These are phyloP conservation scores for Trypanosoma congolense DNA, from an alignment of 208 protist species.

Conservation along the genomic window DNA sequence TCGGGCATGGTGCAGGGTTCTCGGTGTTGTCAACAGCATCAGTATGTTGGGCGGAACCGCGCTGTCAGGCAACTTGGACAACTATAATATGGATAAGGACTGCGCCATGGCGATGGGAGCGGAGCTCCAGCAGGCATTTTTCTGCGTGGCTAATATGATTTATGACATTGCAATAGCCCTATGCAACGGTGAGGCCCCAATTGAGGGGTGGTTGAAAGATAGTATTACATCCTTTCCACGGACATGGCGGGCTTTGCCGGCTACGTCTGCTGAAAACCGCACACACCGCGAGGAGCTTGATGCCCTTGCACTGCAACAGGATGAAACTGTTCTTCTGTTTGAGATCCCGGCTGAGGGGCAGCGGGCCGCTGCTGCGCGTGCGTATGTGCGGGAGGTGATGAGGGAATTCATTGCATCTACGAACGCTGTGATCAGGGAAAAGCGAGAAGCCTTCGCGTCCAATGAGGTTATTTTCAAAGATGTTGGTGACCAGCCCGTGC, in stretches of 20 bases:
- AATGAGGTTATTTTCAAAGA: slow-evolving; percentile 5
- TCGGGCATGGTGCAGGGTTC: slow-evolving; percentile 16
- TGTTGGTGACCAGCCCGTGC: neutral
- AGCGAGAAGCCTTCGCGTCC: slow-evolving; percentile 6
- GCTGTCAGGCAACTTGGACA: neutral
- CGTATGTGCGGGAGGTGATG: slow-evolving; percentile 17
- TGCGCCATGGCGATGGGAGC: slow-evolving; percentile 8
- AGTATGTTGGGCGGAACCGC: slow-evolving; percentile 9
- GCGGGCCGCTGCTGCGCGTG: neutral
- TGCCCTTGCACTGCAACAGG: neutral
- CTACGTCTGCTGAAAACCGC: neutral
- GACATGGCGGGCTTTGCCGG: neutral
- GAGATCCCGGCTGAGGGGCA: neutral
- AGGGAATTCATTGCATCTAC: slow-evolving; percentile 10
- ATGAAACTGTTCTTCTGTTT: slow-evolving; percentile 5
- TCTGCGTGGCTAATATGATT: slow-evolving; percentile 6
- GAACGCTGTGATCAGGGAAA: slow-evolving; percentile 10
- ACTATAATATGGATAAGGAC: slow-evolving; percentile 5
- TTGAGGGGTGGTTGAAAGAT: slow-evolving; percentile 6
- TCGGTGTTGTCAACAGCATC: slow-evolving; percentile 10
- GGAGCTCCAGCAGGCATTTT: slow-evolving; percentile 1
- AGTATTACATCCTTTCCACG: neutral
- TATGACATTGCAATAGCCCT: slow-evolving; percentile 4
- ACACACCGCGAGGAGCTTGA: slow-evolving; percentile 7
- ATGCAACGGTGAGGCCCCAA: neutral